These are phyloP conservation scores for Acrocalymma vagum DNA, from an alignment of 2,329 filamentous ascomycete species.

Conservation along the genomic window DNA sequence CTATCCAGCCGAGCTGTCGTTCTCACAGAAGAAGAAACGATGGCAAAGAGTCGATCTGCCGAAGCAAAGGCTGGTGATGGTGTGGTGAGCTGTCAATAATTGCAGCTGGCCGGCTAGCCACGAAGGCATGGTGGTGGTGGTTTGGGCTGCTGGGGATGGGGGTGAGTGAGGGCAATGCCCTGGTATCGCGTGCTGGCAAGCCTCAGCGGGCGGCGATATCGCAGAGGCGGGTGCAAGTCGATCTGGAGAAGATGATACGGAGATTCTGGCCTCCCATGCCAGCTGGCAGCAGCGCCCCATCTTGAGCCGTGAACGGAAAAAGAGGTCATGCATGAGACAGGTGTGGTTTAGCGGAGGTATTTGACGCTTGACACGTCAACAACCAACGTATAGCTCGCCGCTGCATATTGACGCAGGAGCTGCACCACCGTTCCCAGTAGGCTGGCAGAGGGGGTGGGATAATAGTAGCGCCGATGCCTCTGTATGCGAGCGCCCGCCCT, in stretches of 20 bases:
- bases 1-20: too few relatives aligned
- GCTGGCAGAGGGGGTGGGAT: conserved; percentile 41
- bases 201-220: conserved; percentile 22
- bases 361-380: conserved; percentile 46
- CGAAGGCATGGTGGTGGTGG: conserved; percentile 8
- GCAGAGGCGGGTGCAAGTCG: conserved; percentile 25
- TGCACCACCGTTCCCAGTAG: conserved; percentile 45
- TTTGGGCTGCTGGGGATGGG: neutral
- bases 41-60: conserved; percentile 21
- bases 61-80: conserved; percentile 21
- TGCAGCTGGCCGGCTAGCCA: conserved; percentile 24
- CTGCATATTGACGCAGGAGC: conserved; percentile 52
- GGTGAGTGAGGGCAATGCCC: conserved; percentile 6
- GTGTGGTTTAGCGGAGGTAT: conserved; percentile 43
- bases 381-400: conserved; percentile 44
- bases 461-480: conserved; percentile 41
- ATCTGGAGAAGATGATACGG: conserved; percentile 27
- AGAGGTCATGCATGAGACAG: conserved; percentile 37
- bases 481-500: conserved; percentile 36
- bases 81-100: conserved; percentile 20
- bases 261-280: conserved; percentile 37
- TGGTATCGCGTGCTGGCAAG: conserved; percentile 18
- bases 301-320: conserved; percentile 33
- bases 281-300: conserved; percentile 47
- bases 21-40: too few relatives aligned